Base-by-base conservation (phyloP, 2,329 filamentous ascomycete species). In the Cucurbitaria berberidis region DNA sequence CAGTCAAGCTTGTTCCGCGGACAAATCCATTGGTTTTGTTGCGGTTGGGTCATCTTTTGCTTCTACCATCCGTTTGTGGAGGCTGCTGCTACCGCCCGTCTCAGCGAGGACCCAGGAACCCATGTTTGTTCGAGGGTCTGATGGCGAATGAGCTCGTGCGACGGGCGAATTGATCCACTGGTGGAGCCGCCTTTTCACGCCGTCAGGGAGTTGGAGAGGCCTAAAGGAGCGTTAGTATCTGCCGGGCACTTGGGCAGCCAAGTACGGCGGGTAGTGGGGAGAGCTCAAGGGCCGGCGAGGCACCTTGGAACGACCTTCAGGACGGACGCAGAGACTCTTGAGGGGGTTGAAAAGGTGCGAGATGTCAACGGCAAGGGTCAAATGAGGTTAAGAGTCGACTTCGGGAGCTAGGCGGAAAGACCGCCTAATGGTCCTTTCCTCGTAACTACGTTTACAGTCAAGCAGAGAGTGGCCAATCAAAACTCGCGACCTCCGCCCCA, bases 391-490 rank as follows among this genome's bases (percentile, higher is more conserved):
- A 21, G 13, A 34, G 30, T 5, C 7, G 36, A n/a, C 4, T 39
- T 5, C 36, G 36, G 36, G 36, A 39, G 36, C 36, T 39, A 39
- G 5, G 36, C 36, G 36, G 36, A 39, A 22, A 22, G 36, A 39
- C 7, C 36, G 36, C 36, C 24, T 39, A 21, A 39, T 24, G 36
- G 19, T 39, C 13, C 36, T 39, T 39, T 39, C 36, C 36, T 22
- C 11, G 36, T 21, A 22, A 11, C 19, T 6, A 24, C n/a, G n/a
- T n/a, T 39, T 39, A n/a, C 19, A n/a, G 7, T 22, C 10, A n/a
- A 10, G 9, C 36, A 15, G 11, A 26, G 21, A 10, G 9, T 11
- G 19, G 16, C 55, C 55, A 57, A 57, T 57, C 51, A 57, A n/a
- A 41, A 15, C n/a, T 26, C 48, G 30, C 40, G 40, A 22, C 29